Base-by-base conservation (phyloP, 345 rosid species). In the Gossypium anomalum region DNA sequence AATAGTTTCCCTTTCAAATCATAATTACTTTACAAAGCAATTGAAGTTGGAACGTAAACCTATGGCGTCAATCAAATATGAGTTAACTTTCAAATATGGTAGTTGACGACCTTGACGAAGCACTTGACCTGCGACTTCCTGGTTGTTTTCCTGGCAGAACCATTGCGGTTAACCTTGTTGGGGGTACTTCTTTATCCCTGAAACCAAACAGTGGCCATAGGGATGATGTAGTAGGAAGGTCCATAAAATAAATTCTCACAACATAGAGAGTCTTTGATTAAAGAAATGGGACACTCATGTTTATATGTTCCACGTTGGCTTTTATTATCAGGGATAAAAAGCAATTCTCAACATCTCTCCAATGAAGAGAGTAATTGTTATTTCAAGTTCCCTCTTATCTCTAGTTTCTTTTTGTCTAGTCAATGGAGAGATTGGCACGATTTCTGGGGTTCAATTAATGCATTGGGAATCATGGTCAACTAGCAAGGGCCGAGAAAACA, bases 301-400 rank as follows among this genome's bases (percentile, higher is more conserved):
- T 63, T 9, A 75, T 75, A 75, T 57, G 84, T 78, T 56, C 82
- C 84, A 74, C 75, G 78, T 53, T 81, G 68, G 25, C 80, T 75
- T 19, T 19, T 38, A 70, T 77, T 23, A 59, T 75, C 66, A 75
- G 2, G 12, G 22, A 61, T 56, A 52, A 81, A 83, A 78, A 78
- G 65, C 62, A 71, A 78, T 80, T 80, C 70, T 66, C 20, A 49
- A 41, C 48, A 61, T 74, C 15, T 75, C 71, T 75, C 59, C 62
- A 63, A 48, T 73, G 29, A 56, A 56, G 41, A 64, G 65, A 45
- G 70, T 59, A 57, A 49, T 29, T 71, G 25, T 45, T 43, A 62
- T 75, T 75, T 16, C 6, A 67, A 61, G 41, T 41, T 74, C 27
- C 52, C n/a, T 56, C 47, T 61, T 15, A 38, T 76, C 38, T 67